phyloP scores from a whole-genome alignment of 2,329 filamentous ascomycete genomes.

The Anisogramma anomala region DNA sequence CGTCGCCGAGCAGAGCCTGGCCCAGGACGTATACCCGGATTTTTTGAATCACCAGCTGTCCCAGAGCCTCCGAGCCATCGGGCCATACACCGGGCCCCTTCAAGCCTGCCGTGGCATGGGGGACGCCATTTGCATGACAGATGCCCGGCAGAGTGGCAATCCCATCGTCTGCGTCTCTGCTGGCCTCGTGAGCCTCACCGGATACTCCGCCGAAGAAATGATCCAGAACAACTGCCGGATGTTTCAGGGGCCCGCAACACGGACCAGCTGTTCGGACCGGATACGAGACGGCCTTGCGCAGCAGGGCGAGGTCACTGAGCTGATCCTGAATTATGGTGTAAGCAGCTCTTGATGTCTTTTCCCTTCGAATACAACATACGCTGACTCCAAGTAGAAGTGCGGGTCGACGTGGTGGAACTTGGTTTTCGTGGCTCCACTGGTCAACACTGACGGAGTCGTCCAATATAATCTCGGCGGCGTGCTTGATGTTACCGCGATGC shows the following conservation, averaged over 20 bases:
- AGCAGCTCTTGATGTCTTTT: no score
- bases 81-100: slow-evolving; percentile 4
- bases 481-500: slow-evolving; percentile 8
- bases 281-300: slow-evolving; percentile 3
- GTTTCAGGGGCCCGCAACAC: slow-evolving; percentile 2
- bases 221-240: slow-evolving; percentile 4
- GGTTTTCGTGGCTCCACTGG: slow-evolving; percentile 2
- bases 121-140: slow-evolving; percentile 6
- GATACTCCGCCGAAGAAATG: slow-evolving; percentile 2
- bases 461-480: slow-evolving; percentile 8
- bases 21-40: slow-evolving; percentile 7
- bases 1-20: slow-evolving; percentile 2
- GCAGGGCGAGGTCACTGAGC: slow-evolving; percentile 5
- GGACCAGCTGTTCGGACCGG: slow-evolving; percentile 7
- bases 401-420: slow-evolving; percentile 9
- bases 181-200: slow-evolving; percentile 1
- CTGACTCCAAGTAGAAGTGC: background rate
- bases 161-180: slow-evolving; percentile 8
- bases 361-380: no score
- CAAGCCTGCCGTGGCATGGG: slow-evolving; percentile 6
- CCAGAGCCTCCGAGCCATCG: slow-evolving; percentile 5
- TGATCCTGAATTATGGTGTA: slow-evolving; percentile 5
- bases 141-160: background rate
- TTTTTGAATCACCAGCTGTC: slow-evolving; percentile 10
- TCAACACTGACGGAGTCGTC: background rate